Conservation (phyloP, 1,139 yeast genomes). For the Taiozyma onychis region DNA sequence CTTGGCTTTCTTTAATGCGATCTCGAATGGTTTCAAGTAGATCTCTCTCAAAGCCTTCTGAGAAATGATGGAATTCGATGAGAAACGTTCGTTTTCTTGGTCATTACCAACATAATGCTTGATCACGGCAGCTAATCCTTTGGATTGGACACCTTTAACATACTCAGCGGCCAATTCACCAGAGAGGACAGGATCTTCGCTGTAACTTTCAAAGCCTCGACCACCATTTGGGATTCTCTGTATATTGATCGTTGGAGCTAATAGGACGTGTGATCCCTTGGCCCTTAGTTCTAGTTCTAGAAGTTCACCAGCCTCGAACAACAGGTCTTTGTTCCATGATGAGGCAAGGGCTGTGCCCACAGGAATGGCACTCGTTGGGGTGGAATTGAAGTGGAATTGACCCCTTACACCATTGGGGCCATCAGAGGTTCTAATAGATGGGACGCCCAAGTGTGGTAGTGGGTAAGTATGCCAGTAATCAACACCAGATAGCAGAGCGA, state of each 20-base stretch:
- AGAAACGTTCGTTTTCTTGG: constrained; percentile 46
- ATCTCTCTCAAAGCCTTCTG: constrained; percentile 55
- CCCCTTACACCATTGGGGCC: constrained; percentile 54
- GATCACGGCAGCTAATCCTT: constrained; percentile 46
- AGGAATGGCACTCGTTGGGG: constrained; percentile 45
- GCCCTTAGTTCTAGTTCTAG: constrained; percentile 44
- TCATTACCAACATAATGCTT: constrained; percentile 58
- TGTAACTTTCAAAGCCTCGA: constrained; percentile 52
- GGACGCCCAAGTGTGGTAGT: constrained; percentile 31
- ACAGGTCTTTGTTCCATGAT: constrained; percentile 33
- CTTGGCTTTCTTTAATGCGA: constrained; percentile 41
- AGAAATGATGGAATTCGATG: constrained; percentile 41
- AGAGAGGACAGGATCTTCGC: constrained; percentile 53
- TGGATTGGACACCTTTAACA: constrained; percentile 47
- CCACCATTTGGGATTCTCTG: constrained; percentile 58
- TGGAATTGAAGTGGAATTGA: constrained; percentile 37
- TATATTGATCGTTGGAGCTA: constrained; percentile 51
- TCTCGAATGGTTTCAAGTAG: constrained; percentile 53
- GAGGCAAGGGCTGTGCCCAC: constrained; percentile 32
- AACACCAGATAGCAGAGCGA: constrained; percentile 21
- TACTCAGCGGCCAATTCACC: constrained; percentile 45
- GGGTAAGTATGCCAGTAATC: constrained; percentile 51
- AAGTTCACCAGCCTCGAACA: constrained; percentile 37
- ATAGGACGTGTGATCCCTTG: constrained; percentile 49
- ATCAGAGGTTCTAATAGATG: constrained; percentile 28